Base-by-base conservation (phyloP, 495 filamentous ascomycete genomes). In the Venustampulla echinocandica region DNA sequence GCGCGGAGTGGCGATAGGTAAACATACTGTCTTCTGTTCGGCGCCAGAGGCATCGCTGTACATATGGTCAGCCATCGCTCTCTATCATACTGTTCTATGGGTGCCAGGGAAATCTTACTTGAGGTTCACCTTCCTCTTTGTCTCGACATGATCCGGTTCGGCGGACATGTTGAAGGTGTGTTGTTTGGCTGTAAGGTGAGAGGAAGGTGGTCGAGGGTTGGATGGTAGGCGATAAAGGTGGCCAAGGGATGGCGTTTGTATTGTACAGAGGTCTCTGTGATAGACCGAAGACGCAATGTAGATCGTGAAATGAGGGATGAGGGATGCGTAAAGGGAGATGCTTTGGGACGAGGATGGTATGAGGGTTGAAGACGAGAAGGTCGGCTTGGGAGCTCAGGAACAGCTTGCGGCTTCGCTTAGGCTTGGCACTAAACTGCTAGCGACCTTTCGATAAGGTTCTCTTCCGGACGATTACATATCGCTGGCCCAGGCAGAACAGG, bases 101-200 rank as follows among this genome's bases (percentile, higher is more conserved):
- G 13, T n/a, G 10, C 14, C 24, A 20, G 5, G 23, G 41, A 4
- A 9, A 14, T 30, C 87, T 62, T 82, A 95, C 88, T 82, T 77
- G 60, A 96, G 70, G 70, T 96, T 85, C 64, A 85, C 81, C 81
- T 94, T 93, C 72, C 84, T 81, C 81, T 95, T 94, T 42, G 90
- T 82, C 55, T 93, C 86, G 42, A 53, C 46, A 51, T 56, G 51
- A 53, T 57, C 54, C 20, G 57, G 57, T 45, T 53, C 50, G 21
- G 45, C 51, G 33, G 53, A 54, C 56, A 61, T 59, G 21, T 47
- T 61, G 54, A 33, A 43, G 25, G 33, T 27, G 30, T 42, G 35
- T 25, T 13, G 36, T 18, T 11, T 33, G 42, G 33, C 40, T 44
- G 15, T 15, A 7, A 38, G 47, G 41, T 48, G 15, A 22, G 27